Percentiles rank a stretch among this genome's conserved stretches.
phyloP scores from a whole-genome alignment of 768 basidiomycete species.

The Naganishia vishniacii region DNA sequence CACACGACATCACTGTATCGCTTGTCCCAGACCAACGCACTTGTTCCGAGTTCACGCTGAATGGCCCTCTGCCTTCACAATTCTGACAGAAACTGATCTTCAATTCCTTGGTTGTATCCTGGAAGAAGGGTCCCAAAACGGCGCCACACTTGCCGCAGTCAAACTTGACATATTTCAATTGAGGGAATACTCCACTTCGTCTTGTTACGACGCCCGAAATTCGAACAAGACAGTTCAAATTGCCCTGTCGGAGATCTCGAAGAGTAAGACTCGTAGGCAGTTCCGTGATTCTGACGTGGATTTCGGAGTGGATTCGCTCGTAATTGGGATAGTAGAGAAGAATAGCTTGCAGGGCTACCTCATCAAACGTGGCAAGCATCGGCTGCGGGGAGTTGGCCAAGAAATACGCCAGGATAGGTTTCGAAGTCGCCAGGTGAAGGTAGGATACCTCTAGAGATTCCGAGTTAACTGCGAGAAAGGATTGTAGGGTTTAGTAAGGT shows the following conservation, averaged over 20 bases:
- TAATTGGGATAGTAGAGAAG: constrained; percentile 93
- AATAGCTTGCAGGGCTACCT: constrained; percentile 88
- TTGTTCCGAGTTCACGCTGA: constrained; percentile 93
- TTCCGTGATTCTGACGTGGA: constrained; percentile 94
- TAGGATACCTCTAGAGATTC: constrained; percentile 98
- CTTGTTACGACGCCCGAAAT: constrained; percentile 94
- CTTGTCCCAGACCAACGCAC: constrained; percentile 50
- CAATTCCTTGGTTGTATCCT: constrained; percentile 90
- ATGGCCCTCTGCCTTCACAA: constrained; percentile 92
- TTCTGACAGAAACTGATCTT: constrained; percentile 88
- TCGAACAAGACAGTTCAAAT: constrained; percentile 91
- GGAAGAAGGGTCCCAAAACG: constrained; percentile 94
- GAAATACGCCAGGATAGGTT: constrained; percentile 95
- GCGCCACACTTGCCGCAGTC: constrained; percentile 91
- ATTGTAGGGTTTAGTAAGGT: background rate
- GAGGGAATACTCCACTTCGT: constrained; percentile 94
- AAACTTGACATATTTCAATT: constrained; percentile 98
- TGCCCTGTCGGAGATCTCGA: constrained; percentile 83
- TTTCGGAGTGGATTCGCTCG: constrained; percentile 93
- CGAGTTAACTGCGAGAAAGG: constrained; percentile 65
- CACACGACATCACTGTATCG: background rate
- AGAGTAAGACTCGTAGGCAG: constrained; percentile 83
- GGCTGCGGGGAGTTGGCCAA: constrained; percentile 87
- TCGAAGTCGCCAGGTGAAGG: constrained; percentile 83
- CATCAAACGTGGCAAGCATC: constrained; percentile 91